Conservation (phyloP, 75 land plant genomes). For the Picea sitchensis region DNA sequence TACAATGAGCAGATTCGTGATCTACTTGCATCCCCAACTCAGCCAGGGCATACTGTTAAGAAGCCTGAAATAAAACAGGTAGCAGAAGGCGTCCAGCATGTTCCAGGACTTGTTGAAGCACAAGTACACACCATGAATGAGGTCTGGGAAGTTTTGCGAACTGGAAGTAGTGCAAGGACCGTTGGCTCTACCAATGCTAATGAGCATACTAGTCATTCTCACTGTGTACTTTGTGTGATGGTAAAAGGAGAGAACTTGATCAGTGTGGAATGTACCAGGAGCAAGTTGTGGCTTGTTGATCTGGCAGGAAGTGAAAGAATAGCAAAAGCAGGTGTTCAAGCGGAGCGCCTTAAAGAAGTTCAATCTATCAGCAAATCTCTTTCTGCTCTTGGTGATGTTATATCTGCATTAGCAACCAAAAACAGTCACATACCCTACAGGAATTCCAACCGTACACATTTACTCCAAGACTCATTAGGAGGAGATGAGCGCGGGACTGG, state of each 20-base stretch:
- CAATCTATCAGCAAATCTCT: conserved; percentile 14
- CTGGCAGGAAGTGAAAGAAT: conserved; percentile 96
- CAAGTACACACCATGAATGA: conserved; percentile 64
- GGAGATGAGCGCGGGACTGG: conserved; percentile 26
- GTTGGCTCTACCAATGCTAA: too few species aligned
- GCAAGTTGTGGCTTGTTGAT: conserved; percentile 98
- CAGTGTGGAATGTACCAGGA: conserved; percentile 81
- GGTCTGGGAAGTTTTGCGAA: conserved; percentile 81
- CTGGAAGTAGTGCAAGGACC: conserved; percentile 49
- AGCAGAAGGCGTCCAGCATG: too few species aligned
- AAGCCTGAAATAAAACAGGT: too few species aligned
- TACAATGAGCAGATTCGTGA: conserved; percentile 74
- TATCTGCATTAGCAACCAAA: conserved; percentile 23
- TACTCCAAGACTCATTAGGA: conserved; percentile 93
- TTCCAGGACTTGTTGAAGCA: conserved; percentile 58
- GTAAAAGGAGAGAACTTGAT: conserved; percentile 20
- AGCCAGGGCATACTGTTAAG: too few species aligned
- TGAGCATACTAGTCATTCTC: too few species aligned
- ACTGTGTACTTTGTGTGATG: too few species aligned
- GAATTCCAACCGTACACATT: conserved; percentile 92
- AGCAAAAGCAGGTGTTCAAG: conserved; percentile 84
- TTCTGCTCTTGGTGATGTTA: too few species aligned
- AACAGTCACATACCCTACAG: conserved; percentile 88
- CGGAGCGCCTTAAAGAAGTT: conserved; percentile 92
- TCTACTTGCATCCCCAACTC: too few species aligned